phyloP scores from a whole-genome alignment of 495 filamentous ascomycete species.

The Penicillium flavigenum region DNA sequence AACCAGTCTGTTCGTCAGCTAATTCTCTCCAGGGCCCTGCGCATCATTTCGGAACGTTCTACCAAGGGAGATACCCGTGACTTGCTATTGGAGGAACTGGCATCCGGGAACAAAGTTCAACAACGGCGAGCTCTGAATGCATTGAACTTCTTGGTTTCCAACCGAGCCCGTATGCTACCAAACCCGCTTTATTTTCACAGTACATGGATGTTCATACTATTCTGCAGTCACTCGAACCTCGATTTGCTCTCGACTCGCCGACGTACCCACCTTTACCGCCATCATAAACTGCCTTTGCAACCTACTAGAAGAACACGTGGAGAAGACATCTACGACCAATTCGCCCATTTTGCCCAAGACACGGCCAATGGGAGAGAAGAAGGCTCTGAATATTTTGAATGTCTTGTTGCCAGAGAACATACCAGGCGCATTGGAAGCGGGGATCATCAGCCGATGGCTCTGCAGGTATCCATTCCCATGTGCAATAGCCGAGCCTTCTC shows the following conservation, averaged over 20 bases:
- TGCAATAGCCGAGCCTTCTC: conserved; percentile 34
- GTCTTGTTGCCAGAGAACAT: conserved; percentile 41
- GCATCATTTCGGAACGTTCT: conserved; percentile 50
- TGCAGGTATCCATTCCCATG: conserved; percentile 52
- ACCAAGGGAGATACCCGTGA: conserved; percentile 43
- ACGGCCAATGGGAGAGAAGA: conserved; percentile 44
- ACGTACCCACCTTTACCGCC: conserved; percentile 41
- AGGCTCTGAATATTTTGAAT: conserved; percentile 41
- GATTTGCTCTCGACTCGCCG: conserved; percentile 39
- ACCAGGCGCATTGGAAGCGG: conserved; percentile 42
- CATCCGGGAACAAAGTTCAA: conserved; percentile 34
- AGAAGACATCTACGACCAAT: conserved; percentile 36
- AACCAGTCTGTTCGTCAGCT: conserved; percentile 4
- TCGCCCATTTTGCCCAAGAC: conserved; percentile 48
- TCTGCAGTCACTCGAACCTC: conserved; percentile 40
- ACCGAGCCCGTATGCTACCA: conserved; percentile 40
- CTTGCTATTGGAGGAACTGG: conserved; percentile 44
- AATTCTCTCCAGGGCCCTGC: conserved; percentile 39
- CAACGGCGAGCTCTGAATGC: conserved; percentile 43
- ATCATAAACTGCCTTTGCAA: conserved; percentile 50
- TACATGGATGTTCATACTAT: conserved; percentile 11
- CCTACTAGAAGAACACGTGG: conserved; percentile 44
- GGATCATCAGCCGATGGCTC: conserved; percentile 50
- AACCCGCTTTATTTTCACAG: neutral
- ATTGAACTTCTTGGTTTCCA: conserved; percentile 46